phyloP scores from a whole-genome alignment of 2,329 filamentous ascomycete genomes.

The Alternaria arbusti region DNA sequence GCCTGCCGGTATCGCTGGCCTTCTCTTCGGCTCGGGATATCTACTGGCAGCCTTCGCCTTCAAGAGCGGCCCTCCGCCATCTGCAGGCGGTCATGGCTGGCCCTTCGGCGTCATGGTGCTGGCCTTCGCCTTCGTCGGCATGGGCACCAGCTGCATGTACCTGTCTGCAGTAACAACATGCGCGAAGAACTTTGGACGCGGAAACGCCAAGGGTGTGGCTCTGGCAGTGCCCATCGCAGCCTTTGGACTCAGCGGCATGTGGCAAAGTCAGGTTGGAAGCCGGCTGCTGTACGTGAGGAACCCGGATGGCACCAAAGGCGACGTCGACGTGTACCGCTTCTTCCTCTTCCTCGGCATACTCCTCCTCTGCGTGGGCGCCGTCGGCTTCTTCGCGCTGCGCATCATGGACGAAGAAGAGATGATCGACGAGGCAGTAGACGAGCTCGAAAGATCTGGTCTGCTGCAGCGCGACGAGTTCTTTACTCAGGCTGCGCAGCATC shows the following conservation, averaged over 20 bases:
- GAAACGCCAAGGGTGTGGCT: conserved; percentile 85
- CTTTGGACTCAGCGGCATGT: conserved; percentile 94
- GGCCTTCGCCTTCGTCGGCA: conserved; percentile 82
- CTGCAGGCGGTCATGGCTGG: conserved; percentile 63
- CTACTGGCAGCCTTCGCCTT: conserved; percentile 83
- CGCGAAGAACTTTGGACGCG: conserved; percentile 96
- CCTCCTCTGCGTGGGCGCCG: conserved; percentile 71
- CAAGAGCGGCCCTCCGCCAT: conserved; percentile 61
- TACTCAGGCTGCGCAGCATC: conserved; percentile 59
- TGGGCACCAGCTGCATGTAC: conserved; percentile 88
- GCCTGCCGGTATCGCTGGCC: conserved; percentile 73
- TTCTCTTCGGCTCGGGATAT: conserved; percentile 82
- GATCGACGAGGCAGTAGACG: conserved; percentile 88
- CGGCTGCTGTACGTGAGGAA: conserved; percentile 74
- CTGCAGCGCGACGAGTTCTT: conserved; percentile 79
- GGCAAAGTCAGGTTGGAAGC: conserved; percentile 88
- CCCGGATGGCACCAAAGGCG: conserved; percentile 65
- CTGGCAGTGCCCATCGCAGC: conserved; percentile 89
- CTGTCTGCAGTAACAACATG: conserved; percentile 90
- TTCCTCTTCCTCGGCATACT: conserved; percentile 83
- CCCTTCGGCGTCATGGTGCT: conserved; percentile 84
- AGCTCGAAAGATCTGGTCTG: conserved; percentile 86
- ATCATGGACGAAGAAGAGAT: conserved; percentile 85
- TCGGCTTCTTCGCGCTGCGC: conserved; percentile 76
- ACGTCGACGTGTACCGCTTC: conserved; percentile 79